Conservation (phyloP, 176 grass and related monocot species). For the Zoysia pacifica region DNA sequence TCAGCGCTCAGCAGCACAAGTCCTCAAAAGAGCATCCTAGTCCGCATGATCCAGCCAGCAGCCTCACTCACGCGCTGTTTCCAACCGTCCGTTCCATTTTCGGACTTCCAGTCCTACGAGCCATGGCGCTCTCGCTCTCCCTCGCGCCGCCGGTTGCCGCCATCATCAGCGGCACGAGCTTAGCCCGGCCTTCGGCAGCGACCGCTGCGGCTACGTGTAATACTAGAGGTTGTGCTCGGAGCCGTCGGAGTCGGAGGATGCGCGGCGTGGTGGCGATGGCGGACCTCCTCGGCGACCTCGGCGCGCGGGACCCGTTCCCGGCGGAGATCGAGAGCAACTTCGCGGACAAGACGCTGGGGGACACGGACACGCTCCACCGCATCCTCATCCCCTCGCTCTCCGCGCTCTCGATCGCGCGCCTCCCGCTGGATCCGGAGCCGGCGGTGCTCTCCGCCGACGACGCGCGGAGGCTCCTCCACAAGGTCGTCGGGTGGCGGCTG, state of each 20-base stretch:
- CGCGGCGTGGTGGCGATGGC: slow-evolving; percentile 51
- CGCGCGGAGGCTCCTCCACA: slow-evolving; percentile 57
- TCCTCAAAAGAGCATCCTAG: no score
- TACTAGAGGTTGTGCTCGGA: no score
- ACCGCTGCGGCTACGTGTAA: neutral
- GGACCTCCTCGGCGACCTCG: slow-evolving; percentile 71
- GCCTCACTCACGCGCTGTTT: neutral
- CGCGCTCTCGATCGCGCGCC: slow-evolving; percentile 66
- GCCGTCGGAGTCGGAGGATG: no score
- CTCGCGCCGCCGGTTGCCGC: neutral
- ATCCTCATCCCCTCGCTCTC: slow-evolving; percentile 80
- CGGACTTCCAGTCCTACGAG: neutral
- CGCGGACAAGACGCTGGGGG: slow-evolving; percentile 68
- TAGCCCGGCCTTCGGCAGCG: neutral
- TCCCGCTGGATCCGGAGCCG: slow-evolving; percentile 44
- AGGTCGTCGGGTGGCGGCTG: slow-evolving; percentile 81
- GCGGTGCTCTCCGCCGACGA: slow-evolving; percentile 46
- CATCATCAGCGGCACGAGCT: slow-evolving; percentile 1
- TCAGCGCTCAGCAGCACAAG: neutral
- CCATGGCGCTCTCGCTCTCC: slow-evolving; percentile 32
- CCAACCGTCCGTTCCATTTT: slow-evolving; percentile 18
- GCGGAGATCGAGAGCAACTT: slow-evolving; percentile 91
- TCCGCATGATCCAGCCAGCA: neutral
- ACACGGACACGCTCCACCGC: slow-evolving; percentile 77
- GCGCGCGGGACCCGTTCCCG: slow-evolving; percentile 82